phyloP scores from a whole-genome alignment of 768 basidiomycete genomes.

The Candolleomyces aberdarensis region DNA sequence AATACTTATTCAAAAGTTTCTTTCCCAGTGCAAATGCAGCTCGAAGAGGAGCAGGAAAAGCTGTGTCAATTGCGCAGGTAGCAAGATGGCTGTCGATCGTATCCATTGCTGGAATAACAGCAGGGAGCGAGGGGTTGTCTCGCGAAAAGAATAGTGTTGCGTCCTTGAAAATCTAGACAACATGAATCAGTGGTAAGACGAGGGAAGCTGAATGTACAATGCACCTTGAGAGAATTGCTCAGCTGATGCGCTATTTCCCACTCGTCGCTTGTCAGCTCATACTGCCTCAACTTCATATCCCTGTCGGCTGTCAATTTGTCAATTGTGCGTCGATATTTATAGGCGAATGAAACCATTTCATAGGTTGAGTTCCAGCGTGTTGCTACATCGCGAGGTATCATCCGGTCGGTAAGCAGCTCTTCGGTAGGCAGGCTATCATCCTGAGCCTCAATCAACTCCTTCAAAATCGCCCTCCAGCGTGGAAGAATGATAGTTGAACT shows the following conservation, averaged over 20 bases:
- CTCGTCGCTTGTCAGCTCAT: neutral
- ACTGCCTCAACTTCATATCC: neutral
- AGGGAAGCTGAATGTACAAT: neutral
- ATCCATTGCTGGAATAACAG: conserved; percentile 12
- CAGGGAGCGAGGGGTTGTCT: neutral
- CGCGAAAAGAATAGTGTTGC: conserved; percentile 5
- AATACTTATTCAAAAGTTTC: conserved; percentile 26
- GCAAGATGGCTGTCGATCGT: conserved; percentile 8
- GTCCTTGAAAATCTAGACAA: conserved; percentile 1
- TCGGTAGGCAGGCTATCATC: neutral
- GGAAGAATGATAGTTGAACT: neutral
- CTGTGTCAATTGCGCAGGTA: neutral
- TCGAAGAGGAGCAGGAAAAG: conserved; percentile 16
- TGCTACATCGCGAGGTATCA: neutral
- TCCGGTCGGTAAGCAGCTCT: neutral
- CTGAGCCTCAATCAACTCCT: neutral
- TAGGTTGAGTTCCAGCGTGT: neutral
- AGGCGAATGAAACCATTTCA: neutral
- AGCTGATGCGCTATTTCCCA: conserved; percentile 4
- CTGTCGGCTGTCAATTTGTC: neutral
- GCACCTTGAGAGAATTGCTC: conserved; percentile 1
- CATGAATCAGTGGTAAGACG: neutral
- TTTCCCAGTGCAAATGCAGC: conserved; percentile 21
- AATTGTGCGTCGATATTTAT: neutral
- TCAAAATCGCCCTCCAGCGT: neutral